These are phyloP conservation scores for Chaetomium cochliodes DNA, from an alignment of 495 filamentous ascomycete genomes.

Conservation along the genomic window DNA sequence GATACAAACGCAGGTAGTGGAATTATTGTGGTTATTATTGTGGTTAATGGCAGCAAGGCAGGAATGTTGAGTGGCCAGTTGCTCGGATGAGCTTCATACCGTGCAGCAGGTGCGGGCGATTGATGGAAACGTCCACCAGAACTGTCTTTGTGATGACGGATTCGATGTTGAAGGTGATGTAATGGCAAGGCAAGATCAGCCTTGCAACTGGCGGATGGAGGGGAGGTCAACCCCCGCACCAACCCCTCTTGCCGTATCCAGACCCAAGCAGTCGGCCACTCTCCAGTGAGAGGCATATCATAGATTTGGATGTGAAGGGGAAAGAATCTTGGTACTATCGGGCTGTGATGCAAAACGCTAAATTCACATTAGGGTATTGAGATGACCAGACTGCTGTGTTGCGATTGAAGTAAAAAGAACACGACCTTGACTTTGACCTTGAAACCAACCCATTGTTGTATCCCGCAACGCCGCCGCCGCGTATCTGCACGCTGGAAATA, in stretches of 20 bases:
- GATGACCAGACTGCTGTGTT: conserved; percentile 2
- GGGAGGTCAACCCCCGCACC: not conserved
- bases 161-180: conserved; percentile 26
- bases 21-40: too few relatives aligned
- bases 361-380: not conserved
- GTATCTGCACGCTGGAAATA: not conserved
- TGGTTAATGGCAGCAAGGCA: too few relatives aligned
- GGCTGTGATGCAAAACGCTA: not conserved
- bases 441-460: not conserved
- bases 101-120: not conserved
- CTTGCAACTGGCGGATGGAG: not conserved
- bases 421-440: not conserved
- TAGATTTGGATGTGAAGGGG: too few relatives aligned
- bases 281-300: too few relatives aligned
- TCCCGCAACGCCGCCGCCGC: conserved; percentile 9
- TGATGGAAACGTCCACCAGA: not conserved
- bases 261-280: too few relatives aligned
- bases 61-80: not conserved
- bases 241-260: not conserved
- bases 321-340: not conserved
- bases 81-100: not conserved
- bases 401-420: not conserved
- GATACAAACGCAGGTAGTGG: not conserved
- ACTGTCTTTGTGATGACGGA: conserved; percentile 20
- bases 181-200: conserved; percentile 1